phyloP scores from a whole-genome alignment of 371 early-diverging fungal species.

The Lichtheimia corymbifera region DNA sequence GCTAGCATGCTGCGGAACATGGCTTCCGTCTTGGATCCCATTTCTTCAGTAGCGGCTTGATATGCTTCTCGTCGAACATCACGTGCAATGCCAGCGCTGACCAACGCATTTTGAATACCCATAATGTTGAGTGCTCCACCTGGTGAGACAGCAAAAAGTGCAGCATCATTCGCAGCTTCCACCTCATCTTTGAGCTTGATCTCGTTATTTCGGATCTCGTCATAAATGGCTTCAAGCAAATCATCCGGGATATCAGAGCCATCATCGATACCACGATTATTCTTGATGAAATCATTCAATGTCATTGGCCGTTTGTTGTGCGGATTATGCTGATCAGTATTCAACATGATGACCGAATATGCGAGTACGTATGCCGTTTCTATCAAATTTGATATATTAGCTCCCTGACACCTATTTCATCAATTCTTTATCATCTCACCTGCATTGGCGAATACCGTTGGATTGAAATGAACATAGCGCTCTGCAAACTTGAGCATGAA shows the following conservation, averaged over 20 bases:
- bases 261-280: slow-evolving; percentile 94
- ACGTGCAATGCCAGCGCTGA: slow-evolving; percentile 49
- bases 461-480: slow-evolving; percentile 83
- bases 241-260: slow-evolving; percentile 75
- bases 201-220: slow-evolving; percentile 84
- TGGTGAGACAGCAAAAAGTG: slow-evolving; percentile 20
- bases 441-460: slow-evolving; percentile 73
- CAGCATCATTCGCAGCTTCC: slow-evolving; percentile 51
- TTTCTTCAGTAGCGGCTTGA: slow-evolving; percentile 55
- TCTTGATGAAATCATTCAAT: slow-evolving; percentile 88
- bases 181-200: slow-evolving; percentile 92
- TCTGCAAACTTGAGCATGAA: slow-evolving; percentile 98
- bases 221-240: slow-evolving; percentile 71
- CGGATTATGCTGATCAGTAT: slow-evolving; percentile 94
- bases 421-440: slow-evolving; percentile 18
- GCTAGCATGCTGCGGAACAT: slow-evolving; percentile 54
- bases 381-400: not conserved
- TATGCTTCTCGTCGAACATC: slow-evolving; percentile 55
- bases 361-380: slow-evolving; percentile 94
- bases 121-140: slow-evolving; percentile 36
- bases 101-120: slow-evolving; percentile 50
- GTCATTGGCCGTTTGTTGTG: slow-evolving; percentile 93
- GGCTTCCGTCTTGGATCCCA: slow-evolving; percentile 61
- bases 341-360: slow-evolving; percentile 94
- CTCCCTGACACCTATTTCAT: not conserved